Percentiles rank a stretch among this genome's conserved stretches.
Evolutionary conservation across 2,329 filamentous ascomycete species (phyloP).

Genomic region (Alternaria conjuncta): DNA sequence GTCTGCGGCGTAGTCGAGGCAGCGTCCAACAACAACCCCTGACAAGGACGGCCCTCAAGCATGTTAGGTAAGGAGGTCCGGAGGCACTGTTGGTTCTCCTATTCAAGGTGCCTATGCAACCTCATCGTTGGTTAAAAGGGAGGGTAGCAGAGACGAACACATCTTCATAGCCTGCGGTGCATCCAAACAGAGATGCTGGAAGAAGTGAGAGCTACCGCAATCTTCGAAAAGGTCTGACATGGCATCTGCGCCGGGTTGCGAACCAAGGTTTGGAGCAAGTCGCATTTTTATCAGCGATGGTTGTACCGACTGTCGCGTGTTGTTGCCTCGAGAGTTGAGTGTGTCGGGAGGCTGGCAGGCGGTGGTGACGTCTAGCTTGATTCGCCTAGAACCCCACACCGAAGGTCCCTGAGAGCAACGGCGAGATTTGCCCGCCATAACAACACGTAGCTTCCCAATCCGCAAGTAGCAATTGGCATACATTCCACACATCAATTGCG

Average conservation of each 20-base stretch:
- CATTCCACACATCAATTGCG: constrained; percentile 15
- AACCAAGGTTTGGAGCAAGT: too few species aligned
- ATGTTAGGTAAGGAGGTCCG: too few species aligned
- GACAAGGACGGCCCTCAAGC: not conserved
- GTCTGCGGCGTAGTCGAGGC: not conserved
- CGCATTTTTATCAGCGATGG: too few species aligned
- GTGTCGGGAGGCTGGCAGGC: not conserved
- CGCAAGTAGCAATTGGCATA: constrained; percentile 3
- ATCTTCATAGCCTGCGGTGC: not conserved
- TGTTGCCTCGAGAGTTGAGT: not conserved
- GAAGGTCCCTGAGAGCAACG: constrained; percentile 16
- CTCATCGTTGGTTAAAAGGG: not conserved
- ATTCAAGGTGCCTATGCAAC: not conserved
- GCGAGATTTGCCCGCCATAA: constrained; percentile 17
- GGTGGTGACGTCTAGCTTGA: constrained; percentile 10
- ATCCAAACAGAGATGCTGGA: not conserved
- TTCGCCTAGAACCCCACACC: constrained; percentile 23
- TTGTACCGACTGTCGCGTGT: not conserved
- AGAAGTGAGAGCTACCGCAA: too few species aligned
- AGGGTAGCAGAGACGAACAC: not conserved
- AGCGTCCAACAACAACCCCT: too few species aligned
- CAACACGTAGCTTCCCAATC: constrained; percentile 19
- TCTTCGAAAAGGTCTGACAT: not conserved
- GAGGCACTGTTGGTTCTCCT: too few species aligned
- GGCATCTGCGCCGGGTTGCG: not conserved